phyloP scores from a whole-genome alignment of 140 eudicot genomes.

The Senecio squalidus region DNA sequence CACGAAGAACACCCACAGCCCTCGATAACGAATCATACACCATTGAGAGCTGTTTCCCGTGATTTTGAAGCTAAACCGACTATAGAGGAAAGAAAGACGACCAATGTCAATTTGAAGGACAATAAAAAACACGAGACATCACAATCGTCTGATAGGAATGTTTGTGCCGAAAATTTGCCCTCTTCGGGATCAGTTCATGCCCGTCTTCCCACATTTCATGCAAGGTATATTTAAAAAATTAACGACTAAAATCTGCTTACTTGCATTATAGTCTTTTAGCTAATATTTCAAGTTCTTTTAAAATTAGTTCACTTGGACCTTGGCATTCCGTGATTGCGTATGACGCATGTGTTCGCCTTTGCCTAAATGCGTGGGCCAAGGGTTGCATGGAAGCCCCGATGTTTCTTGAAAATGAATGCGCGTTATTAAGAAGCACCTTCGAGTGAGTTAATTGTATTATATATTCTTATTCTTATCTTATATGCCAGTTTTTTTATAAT shows the following conservation, averaged over 20 bases:
- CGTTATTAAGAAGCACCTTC: slow-evolving; percentile 57
- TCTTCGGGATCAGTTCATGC: slow-evolving; percentile 48
- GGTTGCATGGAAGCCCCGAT: slow-evolving; percentile 82
- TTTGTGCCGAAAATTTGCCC: slow-evolving; percentile 35
- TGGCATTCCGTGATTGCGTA: slow-evolving; percentile 89
- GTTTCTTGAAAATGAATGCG: slow-evolving; percentile 78
- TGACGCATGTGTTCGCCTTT: slow-evolving; percentile 90
- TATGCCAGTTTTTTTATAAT: background rate
- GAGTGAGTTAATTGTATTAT: slow-evolving; percentile 37
- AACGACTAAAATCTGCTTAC: background rate
- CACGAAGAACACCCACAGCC: slow-evolving; percentile 31
- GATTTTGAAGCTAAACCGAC: slow-evolving; percentile 30
- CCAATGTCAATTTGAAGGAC: slow-evolving; percentile 26
- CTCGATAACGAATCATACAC: slow-evolving; percentile 23
- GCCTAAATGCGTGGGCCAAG: slow-evolving; percentile 91
- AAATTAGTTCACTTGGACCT: slow-evolving; percentile 69
- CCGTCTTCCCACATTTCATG: slow-evolving; percentile 80
- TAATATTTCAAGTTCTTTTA: slow-evolving; percentile 3
- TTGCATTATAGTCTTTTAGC: slow-evolving; percentile 13
- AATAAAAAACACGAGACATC: slow-evolving; percentile 21
- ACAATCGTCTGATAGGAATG: slow-evolving; percentile 34
- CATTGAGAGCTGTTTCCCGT: slow-evolving; percentile 19
- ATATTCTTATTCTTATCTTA: background rate
- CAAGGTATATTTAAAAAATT: slow-evolving; percentile 41
- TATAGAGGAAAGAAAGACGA: slow-evolving; percentile 16